A percentile compares a stretch with the other conserved stretches of the same genome.
These are phyloP conservation scores for Phytopythium kandeliae DNA, from an alignment of 352 stramenopile species.

Conservation along the genomic window DNA sequence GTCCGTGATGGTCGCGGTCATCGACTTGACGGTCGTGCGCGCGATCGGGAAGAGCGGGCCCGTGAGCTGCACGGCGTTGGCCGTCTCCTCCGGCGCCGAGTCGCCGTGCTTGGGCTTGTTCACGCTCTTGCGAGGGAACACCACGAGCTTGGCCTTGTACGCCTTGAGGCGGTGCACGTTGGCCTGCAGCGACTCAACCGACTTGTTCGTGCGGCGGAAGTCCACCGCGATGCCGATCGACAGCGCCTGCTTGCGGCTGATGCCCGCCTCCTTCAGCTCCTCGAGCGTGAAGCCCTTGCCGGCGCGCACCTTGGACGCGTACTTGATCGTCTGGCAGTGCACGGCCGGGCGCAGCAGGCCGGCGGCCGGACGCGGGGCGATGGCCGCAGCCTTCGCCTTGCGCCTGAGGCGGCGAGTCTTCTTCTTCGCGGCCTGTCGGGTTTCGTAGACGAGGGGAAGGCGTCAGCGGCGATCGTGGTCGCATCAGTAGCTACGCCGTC, in stretches of 20 bases:
- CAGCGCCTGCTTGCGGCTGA: slow-evolving; percentile 93
- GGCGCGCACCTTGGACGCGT: slow-evolving; percentile 97
- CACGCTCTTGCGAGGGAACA: slow-evolving; percentile 97
- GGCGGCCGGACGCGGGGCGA: slow-evolving; percentile 95
- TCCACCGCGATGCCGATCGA: slow-evolving; percentile 99
- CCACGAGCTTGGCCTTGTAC: slow-evolving; percentile 98
- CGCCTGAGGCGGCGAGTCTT: slow-evolving; percentile 92
- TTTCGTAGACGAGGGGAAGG: neutral
- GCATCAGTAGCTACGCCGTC: too few relatives aligned
- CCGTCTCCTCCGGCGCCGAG: slow-evolving; percentile 86
- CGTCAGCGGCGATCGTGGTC: too few relatives aligned
- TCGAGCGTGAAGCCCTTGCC: slow-evolving; percentile 98
- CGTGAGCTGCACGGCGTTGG: slow-evolving; percentile 90
- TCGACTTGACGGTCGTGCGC: slow-evolving; percentile 72
- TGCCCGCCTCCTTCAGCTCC: slow-evolving; percentile 97
- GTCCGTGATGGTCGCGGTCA: slow-evolving; percentile 75
- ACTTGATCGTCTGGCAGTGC: slow-evolving; percentile 98
- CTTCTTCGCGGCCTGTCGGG: slow-evolving; percentile 96
- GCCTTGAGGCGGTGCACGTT: slow-evolving; percentile 99
- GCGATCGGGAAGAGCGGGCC: slow-evolving; percentile 75
- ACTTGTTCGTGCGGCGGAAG: slow-evolving; percentile 97
- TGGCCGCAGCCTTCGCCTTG: slow-evolving; percentile 96
- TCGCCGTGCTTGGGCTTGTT: slow-evolving; percentile 96
- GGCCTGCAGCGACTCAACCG: slow-evolving; percentile 91
- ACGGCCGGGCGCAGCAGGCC: slow-evolving; percentile 96